phyloP scores from a whole-genome alignment of 2,329 filamentous ascomycete species.

The Penicillium psychrosexuale region DNA sequence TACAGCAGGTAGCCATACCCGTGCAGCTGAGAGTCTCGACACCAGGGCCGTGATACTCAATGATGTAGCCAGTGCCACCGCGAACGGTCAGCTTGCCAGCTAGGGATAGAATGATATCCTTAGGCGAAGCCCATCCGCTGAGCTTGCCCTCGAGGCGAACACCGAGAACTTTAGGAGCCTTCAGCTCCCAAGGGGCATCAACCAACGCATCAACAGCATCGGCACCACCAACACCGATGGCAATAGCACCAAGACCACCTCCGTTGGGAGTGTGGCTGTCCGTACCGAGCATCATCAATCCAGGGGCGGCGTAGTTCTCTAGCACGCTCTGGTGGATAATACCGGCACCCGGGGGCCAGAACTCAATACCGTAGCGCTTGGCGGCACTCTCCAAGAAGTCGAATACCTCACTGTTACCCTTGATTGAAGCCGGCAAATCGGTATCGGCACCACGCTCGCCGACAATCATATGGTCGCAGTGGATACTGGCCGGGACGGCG shows the following conservation, averaged over 20 bases:
- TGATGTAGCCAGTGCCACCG: conserved; percentile 89
- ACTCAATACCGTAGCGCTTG: conserved; percentile 89
- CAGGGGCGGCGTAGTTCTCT: conserved; percentile 96
- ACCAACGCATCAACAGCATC: conserved; percentile 97
- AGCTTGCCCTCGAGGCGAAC: conserved; percentile 60
- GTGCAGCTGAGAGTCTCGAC: conserved; percentile 86
- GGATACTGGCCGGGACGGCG: conserved; percentile 92
- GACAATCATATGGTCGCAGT: conserved; percentile 99
- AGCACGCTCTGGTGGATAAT: conserved; percentile 98
- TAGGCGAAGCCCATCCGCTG: conserved; percentile 87
- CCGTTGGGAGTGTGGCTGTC: conserved; percentile 98
- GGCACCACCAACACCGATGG: conserved; percentile 94
- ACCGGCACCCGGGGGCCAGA: conserved; percentile 89
- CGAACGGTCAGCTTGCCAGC: conserved; percentile 88
- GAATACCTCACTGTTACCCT: conserved; percentile 94
- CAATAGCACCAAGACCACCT: conserved; percentile 88
- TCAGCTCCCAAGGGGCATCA: conserved; percentile 94
- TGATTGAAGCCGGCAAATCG: conserved; percentile 80
- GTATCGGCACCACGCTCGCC: conserved; percentile 84
- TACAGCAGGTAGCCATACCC: conserved; percentile 87
- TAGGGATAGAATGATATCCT: conserved; percentile 89
- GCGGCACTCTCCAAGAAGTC: conserved; percentile 92
- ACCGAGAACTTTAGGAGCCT: conserved; percentile 73
- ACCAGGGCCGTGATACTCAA: conserved; percentile 90
- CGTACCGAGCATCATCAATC: conserved; percentile 97